Percentiles rank a stretch among this genome's conserved stretches.
Conservation (phyloP, 1,139 yeast species). For the Geotrichum macrosporum region DNA sequence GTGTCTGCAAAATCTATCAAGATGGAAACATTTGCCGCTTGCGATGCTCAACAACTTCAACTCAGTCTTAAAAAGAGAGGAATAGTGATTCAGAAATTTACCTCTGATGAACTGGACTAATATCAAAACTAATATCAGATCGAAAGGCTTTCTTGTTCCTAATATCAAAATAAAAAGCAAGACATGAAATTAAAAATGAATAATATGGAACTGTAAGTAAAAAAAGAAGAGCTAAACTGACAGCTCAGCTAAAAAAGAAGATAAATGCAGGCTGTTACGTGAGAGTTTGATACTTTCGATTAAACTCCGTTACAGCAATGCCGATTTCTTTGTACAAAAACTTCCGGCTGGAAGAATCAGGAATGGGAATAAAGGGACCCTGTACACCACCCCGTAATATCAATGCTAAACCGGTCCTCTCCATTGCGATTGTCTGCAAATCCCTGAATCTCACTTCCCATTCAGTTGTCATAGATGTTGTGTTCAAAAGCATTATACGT, state of each 20-base stretch:
- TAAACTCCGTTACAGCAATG: conserved; percentile 75
- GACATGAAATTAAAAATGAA: conserved; percentile 7
- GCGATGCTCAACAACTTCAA: conserved; percentile 19
- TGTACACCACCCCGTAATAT: conserved; percentile 54
- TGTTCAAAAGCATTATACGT: conserved; percentile 63
- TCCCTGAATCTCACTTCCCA: conserved; percentile 66
- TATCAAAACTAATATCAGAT: too few species aligned
- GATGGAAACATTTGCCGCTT: conserved; percentile 20
- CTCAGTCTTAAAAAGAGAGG: conserved; percentile 23
- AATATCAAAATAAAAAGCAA: not conserved
- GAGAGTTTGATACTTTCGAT: conserved; percentile 40
- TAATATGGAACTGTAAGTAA: not conserved
- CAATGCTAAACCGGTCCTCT: conserved; percentile 72
- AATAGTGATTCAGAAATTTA: conserved; percentile 14
- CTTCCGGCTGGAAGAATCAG: conserved; percentile 59
- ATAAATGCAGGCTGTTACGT: conserved; percentile 11
- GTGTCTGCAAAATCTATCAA: conserved; percentile 18
- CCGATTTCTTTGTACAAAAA: conserved; percentile 71
- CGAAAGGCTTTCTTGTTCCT: too few species aligned
- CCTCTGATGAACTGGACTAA: not conserved
- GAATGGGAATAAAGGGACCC: conserved; percentile 78
- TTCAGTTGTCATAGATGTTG: conserved; percentile 54
- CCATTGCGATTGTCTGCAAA: conserved; percentile 66
- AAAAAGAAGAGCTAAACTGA: not conserved
- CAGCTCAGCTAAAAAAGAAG: not conserved